Base-by-base conservation (phyloP, 2,329 filamentous ascomycete species). In the Penicillium fuscoglaucum region DNA sequence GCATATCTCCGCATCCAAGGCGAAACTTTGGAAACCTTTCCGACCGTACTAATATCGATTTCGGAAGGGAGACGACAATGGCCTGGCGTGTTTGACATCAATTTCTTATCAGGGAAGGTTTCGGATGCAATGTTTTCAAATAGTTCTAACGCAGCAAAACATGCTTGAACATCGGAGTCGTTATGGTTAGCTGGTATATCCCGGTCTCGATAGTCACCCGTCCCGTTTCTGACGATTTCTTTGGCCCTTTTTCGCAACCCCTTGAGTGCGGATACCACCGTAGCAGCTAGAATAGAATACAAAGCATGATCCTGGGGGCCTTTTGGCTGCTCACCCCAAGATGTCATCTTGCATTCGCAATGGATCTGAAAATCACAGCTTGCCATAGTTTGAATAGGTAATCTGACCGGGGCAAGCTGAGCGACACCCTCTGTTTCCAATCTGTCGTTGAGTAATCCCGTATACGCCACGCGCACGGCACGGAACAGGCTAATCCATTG, bases 1-100 rank as follows among this genome's bases (percentile, higher is more conserved):
- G 51, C 15, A 3, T 53, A 53, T 19, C 51, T 53, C 15, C 21
- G 41, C 31, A 53, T 53, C 51, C 51, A 53, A 3, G 51, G 51
- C 40, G 51, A 53, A n/a, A 53, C 26, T 26, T 37, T 45, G 1
- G 51, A n/a, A 12, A 19, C 15, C 7, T 28, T 21, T 15, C 43
- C 31, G 10, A 35, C 10, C 1, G 15, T 15, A 15, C 29, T 17
- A 12, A 37, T 2, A 39, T 46, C 40, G 10, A 21, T 1, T 12
- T 43, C 26, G 5, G n/a, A 33, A 41, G 26, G n/a, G 39, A 33
- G 28, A 31, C 7, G 12, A 9, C 28, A 28, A 12, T 33, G 13
- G 1, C n/a, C 21, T 3, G 29, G 26, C 7, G 29, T 19, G 13
- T 17, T 33, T 12, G 50, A 21, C 12, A 26, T 12, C 8, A 7